These are phyloP conservation scores for Sphagnurus paluster DNA, from an alignment of 1,284 basidiomycete genomes.

Conservation along the genomic window DNA sequence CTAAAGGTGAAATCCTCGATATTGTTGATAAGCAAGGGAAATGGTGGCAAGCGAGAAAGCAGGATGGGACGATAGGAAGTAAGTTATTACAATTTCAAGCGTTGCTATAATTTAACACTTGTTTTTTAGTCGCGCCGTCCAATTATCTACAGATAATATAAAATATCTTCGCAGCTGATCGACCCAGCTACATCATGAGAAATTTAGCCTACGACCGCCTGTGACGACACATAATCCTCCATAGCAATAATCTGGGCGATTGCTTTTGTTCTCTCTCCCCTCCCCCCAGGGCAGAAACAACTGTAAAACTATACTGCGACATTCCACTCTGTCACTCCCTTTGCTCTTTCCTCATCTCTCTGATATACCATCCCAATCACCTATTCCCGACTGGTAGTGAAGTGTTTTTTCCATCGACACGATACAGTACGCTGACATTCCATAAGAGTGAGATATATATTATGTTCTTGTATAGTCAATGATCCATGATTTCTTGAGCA, in stretches of 20 bases:
- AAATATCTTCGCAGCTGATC: slow-evolving; percentile 11
- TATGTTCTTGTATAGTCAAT: slow-evolving; percentile 20
- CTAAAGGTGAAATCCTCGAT: slow-evolving; percentile 92
- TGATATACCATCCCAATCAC: slow-evolving; percentile 18
- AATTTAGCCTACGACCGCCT: slow-evolving; percentile 14
- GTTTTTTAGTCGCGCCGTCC: slow-evolving; percentile 63
- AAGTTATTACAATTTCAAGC: slow-evolving; percentile 34
- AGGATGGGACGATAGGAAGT: slow-evolving; percentile 84
- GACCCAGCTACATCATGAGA: slow-evolving; percentile 7
- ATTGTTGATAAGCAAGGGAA: slow-evolving; percentile 93
- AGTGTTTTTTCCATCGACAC: slow-evolving; percentile 8
- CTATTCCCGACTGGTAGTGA: slow-evolving; percentile 8
- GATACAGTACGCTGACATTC: slow-evolving; percentile 13
- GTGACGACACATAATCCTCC: slow-evolving; percentile 11
- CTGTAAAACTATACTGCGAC: slow-evolving; percentile 11
- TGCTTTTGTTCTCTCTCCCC: slow-evolving; percentile 3
- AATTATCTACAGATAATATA: slow-evolving; percentile 77
- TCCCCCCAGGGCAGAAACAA: slow-evolving; percentile 5
- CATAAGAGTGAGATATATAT: slow-evolving; percentile 15
- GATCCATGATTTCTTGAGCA: slow-evolving; percentile 8
- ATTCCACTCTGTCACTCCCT: slow-evolving; percentile 3
- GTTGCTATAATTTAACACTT: slow-evolving; percentile 5
- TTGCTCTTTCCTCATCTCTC: slow-evolving; percentile 5
- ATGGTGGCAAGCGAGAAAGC: slow-evolving; percentile 94
- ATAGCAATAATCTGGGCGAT: slow-evolving; percentile 8